Evolutionary conservation across 192 early-diverging fungal species (phyloP).

Genomic region (Mortierella antarctica): DNA sequence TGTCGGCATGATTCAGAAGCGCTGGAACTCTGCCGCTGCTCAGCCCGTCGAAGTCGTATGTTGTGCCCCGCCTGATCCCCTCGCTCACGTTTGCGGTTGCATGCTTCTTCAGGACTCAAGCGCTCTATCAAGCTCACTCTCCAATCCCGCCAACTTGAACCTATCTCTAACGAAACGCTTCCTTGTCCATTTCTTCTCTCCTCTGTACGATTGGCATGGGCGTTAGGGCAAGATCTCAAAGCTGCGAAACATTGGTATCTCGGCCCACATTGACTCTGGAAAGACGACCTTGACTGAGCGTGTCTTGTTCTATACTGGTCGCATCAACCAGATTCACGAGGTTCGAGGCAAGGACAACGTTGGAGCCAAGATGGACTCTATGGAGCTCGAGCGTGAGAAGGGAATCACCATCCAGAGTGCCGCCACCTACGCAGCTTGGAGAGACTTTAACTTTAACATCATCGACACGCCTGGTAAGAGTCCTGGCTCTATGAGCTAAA

Average conservation of each 20-base stretch:
- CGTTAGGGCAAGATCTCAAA: slow-evolving; percentile 63
- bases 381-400: slow-evolving; percentile 97
- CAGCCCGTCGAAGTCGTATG: slow-evolving; percentile 42
- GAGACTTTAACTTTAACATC: slow-evolving; percentile 82
- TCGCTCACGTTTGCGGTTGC: not conserved
- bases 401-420: slow-evolving; percentile 92
- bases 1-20: slow-evolving; percentile 54
- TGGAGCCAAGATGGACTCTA: slow-evolving; percentile 99
- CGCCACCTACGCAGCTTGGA: slow-evolving; percentile 87
- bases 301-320: slow-evolving; percentile 85
- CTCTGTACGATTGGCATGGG: not conserved
- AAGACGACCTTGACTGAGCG: slow-evolving; percentile 90
- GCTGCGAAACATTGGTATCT: slow-evolving; percentile 90
- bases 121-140: too few species aligned
- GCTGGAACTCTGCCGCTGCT: slow-evolving; percentile 49
- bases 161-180: not conserved
- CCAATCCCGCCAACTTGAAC: too few species aligned
- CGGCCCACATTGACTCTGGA: slow-evolving; percentile 90
- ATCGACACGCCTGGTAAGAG: slow-evolving; percentile 87
- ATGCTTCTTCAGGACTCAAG: too few species aligned
- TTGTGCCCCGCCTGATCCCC: not conserved
- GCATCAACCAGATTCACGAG: slow-evolving; percentile 91
- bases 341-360: slow-evolving; percentile 89
- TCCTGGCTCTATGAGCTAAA: not conserved
- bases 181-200: not conserved